A percentile compares a stretch with the other conserved stretches of the same genome.
Conservation (phyloP, 345 rosid species). For the Anastatica hierochuntica region DNA sequence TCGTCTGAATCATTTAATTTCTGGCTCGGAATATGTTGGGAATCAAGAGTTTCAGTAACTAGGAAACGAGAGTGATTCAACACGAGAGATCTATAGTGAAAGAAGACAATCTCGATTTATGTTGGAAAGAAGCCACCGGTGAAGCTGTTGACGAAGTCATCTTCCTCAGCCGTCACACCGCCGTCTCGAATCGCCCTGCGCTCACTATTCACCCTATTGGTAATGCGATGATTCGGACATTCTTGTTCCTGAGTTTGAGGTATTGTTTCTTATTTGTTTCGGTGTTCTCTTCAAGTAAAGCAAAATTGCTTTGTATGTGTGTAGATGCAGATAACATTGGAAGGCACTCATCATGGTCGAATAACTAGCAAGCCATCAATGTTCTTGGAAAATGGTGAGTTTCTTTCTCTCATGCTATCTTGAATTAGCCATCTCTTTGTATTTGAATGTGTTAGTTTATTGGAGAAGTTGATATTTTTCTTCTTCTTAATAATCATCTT, state of each 20-base stretch:
- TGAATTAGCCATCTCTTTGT: not conserved
- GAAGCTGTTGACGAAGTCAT: conserved; percentile 74
- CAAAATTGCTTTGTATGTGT: conserved; percentile 3
- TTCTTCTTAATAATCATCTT: too few relatives aligned
- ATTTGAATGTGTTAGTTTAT: too few relatives aligned
- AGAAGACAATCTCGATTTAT: conserved; percentile 70
- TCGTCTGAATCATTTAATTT: not conserved
- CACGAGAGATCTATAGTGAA: conserved; percentile 52
- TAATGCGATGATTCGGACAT: conserved; percentile 12
- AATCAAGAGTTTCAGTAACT: conserved; percentile 44
- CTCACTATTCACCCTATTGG: conserved; percentile 88
- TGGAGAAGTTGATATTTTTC: too few relatives aligned
- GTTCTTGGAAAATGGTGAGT: conserved; percentile 83
- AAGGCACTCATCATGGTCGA: conserved; percentile 95
- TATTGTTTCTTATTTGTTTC: not conserved
- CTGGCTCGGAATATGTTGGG: conserved; percentile 24
- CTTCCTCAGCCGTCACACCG: conserved; percentile 88
- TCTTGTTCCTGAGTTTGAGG: conserved; percentile 96
- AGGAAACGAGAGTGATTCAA: conserved; percentile 50
- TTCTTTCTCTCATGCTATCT: not conserved
- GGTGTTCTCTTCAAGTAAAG: not conserved
- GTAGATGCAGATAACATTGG: conserved; percentile 61
- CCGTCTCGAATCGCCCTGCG: conserved; percentile 90
- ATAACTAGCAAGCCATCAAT: conserved; percentile 67
- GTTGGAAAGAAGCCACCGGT: conserved; percentile 84